Percentiles rank a stretch among this genome's conserved stretches.
phyloP scores from a whole-genome alignment of 2,329 filamentous ascomycete genomes.

The Diplodia corticola region DNA sequence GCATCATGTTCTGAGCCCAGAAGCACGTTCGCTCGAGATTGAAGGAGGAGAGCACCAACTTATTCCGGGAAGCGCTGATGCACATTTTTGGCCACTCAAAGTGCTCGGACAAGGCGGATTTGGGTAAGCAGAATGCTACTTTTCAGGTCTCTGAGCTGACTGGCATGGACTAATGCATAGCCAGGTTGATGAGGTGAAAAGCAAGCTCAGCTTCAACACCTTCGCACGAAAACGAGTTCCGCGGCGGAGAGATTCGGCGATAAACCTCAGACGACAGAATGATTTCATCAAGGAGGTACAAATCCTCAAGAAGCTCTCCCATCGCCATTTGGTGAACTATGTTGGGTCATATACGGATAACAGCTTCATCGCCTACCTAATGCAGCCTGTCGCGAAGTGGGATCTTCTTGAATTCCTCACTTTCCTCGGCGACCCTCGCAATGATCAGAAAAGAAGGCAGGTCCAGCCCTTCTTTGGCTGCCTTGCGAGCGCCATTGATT shows the following conservation, averaged over 20 bases:
- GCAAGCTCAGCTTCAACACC: conserved; percentile 28
- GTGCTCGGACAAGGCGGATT: background rate
- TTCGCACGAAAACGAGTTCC: conserved; percentile 35
- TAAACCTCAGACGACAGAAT: background rate
- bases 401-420: background rate
- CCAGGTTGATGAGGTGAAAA: conserved; percentile 28
- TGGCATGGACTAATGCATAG: background rate
- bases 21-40: background rate
- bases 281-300: conserved; percentile 32
- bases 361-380: conserved; percentile 33
- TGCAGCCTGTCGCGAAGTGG: conserved; percentile 22
- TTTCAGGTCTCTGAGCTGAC: background rate
- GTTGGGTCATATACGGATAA: conserved; percentile 38
- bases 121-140: background rate
- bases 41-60: background rate
- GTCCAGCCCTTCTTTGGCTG: conserved; percentile 25
- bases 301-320: conserved; percentile 33
- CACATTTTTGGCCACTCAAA: background rate
- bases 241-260: conserved; percentile 4
- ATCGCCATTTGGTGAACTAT: conserved; percentile 34
- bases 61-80: background rate
- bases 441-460: conserved; percentile 22
- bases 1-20: background rate
- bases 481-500: conserved; percentile 16
- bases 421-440: background rate